phyloP scores from a whole-genome alignment of 2,329 filamentous ascomycete genomes.

The Hortaea sp. region DNA sequence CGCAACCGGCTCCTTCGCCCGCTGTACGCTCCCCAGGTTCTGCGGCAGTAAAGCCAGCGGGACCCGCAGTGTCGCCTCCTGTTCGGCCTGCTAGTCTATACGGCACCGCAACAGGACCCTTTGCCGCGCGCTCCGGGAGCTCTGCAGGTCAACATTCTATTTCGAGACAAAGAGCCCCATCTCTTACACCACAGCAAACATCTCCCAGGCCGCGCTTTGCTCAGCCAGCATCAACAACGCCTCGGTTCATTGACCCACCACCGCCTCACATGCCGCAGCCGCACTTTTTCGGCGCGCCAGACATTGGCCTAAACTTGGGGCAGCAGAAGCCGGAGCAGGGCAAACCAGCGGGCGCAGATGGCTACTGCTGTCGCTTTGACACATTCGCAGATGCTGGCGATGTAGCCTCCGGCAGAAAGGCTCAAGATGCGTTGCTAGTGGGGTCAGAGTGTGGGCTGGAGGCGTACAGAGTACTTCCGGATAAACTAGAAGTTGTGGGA shows the following conservation, averaged over 20 bases:
- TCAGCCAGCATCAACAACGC: slow-evolving; percentile 1
- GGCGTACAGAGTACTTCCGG: slow-evolving; percentile 62
- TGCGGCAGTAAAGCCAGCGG: slow-evolving; percentile 6
- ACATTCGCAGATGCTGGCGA: slow-evolving; percentile 45
- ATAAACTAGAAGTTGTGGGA: slow-evolving; percentile 59
- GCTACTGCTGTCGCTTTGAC: slow-evolving; percentile 76
- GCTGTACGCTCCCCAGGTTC: slow-evolving; percentile 8
- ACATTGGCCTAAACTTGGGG: slow-evolving; percentile 17
- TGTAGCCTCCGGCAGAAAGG: slow-evolving; percentile 31
- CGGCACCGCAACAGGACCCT: slow-evolving; percentile 2
- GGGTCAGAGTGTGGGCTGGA: slow-evolving; percentile 75
- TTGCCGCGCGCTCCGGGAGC: background rate
- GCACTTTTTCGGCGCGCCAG: slow-evolving; percentile 25
- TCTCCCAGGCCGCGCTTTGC: slow-evolving; percentile 6
- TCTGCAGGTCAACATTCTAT: slow-evolving; percentile 1
- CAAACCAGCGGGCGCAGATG: slow-evolving; percentile 35
- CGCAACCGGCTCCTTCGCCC: slow-evolving; percentile 5
- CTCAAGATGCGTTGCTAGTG: slow-evolving; percentile 60
- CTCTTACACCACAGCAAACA: slow-evolving; percentile 9
- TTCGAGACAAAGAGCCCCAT: slow-evolving; percentile 11
- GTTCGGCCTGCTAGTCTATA: slow-evolving; percentile 8
- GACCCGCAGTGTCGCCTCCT: slow-evolving; percentile 8
- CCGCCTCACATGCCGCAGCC: slow-evolving; percentile 27
- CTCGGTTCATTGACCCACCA: slow-evolving; percentile 19
- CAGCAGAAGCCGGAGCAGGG: slow-evolving; percentile 24